These are phyloP conservation scores for Candida ficus DNA, from an alignment of 805 yeast genomes.

Conservation along the genomic window DNA sequence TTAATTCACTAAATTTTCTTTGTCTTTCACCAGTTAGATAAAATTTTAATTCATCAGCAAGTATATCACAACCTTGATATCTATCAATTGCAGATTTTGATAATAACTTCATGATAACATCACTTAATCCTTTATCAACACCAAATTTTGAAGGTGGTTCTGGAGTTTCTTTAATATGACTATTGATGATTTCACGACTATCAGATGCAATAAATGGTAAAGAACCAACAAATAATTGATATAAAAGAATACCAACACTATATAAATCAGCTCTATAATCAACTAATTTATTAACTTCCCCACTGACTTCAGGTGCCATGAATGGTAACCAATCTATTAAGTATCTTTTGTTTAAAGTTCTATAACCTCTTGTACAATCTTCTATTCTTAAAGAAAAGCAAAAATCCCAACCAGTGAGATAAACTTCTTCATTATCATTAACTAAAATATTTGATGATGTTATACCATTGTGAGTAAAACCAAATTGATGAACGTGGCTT, in stretches of 20 bases:
- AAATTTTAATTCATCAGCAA: constrained; percentile 33
- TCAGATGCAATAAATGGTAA: constrained; percentile 39
- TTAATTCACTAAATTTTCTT: constrained; percentile 1
- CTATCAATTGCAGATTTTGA: constrained; percentile 37
- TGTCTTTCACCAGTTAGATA: constrained; percentile 3
- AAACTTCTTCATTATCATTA: constrained; percentile 31
- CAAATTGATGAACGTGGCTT: constrained; percentile 32
- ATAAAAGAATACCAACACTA: constrained; percentile 44
- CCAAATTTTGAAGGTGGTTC: constrained; percentile 30
- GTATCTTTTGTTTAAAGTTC: constrained; percentile 35
- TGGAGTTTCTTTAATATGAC: constrained; percentile 38
- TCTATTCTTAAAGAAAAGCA: constrained; percentile 37
- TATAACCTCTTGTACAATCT: constrained; percentile 35
- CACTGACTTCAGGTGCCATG: constrained; percentile 46
- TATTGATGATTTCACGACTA: constrained; percentile 32
- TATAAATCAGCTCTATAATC: constrained; percentile 46
- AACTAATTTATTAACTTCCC: constrained; percentile 32
- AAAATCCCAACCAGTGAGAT: constrained; percentile 45
- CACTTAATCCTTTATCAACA: constrained; percentile 28
- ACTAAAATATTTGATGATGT: constrained; percentile 35
- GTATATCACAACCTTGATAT: constrained; percentile 29
- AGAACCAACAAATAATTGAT: constrained; percentile 41
- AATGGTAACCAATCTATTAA: constrained; percentile 39
- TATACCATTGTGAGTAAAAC: constrained; percentile 44
- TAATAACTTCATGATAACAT: constrained; percentile 37